phyloP scores from a whole-genome alignment of 805 yeast species.

The Jamesozyma jinghongensis region DNA sequence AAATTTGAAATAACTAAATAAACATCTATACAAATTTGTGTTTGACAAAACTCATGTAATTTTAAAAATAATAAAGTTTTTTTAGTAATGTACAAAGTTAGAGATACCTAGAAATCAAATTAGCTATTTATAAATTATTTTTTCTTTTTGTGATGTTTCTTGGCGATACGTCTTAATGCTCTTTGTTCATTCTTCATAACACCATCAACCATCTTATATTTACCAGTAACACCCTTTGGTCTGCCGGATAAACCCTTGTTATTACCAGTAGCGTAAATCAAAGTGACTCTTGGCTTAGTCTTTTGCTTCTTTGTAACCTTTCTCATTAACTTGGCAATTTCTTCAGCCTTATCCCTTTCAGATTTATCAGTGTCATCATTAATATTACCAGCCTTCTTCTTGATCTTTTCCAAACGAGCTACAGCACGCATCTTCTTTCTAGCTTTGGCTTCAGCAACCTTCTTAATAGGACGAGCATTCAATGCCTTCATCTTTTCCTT shows the following conservation, averaged over 20 bases:
- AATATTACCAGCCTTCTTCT: conserved; percentile 86
- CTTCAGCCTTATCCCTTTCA: conserved; percentile 92
- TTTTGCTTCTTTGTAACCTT: conserved; percentile 65
- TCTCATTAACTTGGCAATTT: conserved; percentile 76
- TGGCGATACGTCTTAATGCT: conserved; percentile 81
- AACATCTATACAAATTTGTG: too few species aligned
- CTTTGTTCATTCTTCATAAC: conserved; percentile 94
- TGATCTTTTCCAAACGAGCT: conserved; percentile 74
- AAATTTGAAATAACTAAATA: too few species aligned
- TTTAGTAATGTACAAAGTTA: conserved; percentile 1
- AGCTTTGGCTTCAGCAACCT: conserved; percentile 96
- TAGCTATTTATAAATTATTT: conserved; percentile 3
- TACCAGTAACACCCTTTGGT: conserved; percentile 95
- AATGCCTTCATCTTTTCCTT: conserved; percentile 68
- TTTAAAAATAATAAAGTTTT: background rate
- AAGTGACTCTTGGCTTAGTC: conserved; percentile 71
- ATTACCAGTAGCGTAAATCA: conserved; percentile 78
- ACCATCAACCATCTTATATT: conserved; percentile 99
- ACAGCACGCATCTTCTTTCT: conserved; percentile 92
- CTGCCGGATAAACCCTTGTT: conserved; percentile 87
- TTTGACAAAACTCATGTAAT: background rate
- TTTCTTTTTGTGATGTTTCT: conserved; percentile 61
- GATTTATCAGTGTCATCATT: conserved; percentile 80
- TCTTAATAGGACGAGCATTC: conserved; percentile 97
- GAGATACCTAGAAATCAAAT: too few species aligned